Evolutionary conservation across 129 eudicot species (phyloP), one percentile per base, ranked within the genome.

Genomic region (Gnaphalium uliginosum): DNA sequence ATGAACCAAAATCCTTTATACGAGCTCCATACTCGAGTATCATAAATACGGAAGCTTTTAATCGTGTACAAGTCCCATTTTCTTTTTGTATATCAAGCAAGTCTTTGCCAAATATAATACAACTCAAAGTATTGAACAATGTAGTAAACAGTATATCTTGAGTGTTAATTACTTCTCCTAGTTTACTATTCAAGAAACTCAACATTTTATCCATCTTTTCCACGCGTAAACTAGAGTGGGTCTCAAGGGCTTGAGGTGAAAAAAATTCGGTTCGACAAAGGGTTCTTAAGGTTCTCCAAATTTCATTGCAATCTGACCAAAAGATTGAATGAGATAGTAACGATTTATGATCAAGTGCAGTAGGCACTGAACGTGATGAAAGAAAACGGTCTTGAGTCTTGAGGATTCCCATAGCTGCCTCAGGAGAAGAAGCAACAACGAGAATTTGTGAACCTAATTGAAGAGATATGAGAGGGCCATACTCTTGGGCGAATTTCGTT

Each of bases 391-490:
- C 86, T 32, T 82, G 73, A 23, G 86, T 77, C 76, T 82, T 82
- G 79, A 77, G 82, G 62, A 82, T 72, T 66, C 19, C 82, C 63
- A 33, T 73, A 1, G 86, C 82, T 15, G 81, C 79, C 24, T 58
- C 82, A 2, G 86, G 82, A n/a, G 86, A 82, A 0, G 86, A 77
- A 22, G 71, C 86, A 9, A 77, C 86, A 10, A 82, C 73, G 1
- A 82, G 57, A 30, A 56, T 11, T 43, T 82, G 76, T 18, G 75
- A 71, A 11, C 86, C 82, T 30, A 82, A 61, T 11, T 27, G 48
- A 17, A 82, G 82, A 4, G 79, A 82, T 25, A 75, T 81, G 30
- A 81, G 69, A 2, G 84, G 80, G 50, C 84, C 85, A 6, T 82
- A 57, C 23, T 51, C 59, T 65, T 66, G 33, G 54, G 86, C 71